Evolutionary conservation across 805 yeast genomes (phyloP).

Genomic region (Myxozyma sirexii): DNA sequence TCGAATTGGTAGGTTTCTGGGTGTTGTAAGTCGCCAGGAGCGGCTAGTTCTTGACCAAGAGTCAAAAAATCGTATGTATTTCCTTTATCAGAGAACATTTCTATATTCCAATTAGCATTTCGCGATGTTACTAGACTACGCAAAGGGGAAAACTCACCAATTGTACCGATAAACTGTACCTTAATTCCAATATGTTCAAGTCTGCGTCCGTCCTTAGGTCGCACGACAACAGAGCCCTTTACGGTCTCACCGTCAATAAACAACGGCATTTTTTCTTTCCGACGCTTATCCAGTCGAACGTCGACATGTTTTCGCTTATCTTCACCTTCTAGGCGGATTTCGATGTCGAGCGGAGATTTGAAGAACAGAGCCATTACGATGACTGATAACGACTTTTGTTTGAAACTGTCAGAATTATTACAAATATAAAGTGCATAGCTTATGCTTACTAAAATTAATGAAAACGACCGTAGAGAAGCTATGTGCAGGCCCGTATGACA

Average conservation of each 20-base stretch:
- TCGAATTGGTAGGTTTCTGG: constrained; percentile 84
- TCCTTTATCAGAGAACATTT: constrained; percentile 37
- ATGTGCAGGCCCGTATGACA: no score
- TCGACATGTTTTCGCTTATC: constrained; percentile 77
- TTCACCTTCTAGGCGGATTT: constrained; percentile 72
- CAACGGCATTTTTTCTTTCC: constrained; percentile 75
- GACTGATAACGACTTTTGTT: no score
- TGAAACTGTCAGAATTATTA: no score
- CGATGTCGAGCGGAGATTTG: constrained; percentile 85
- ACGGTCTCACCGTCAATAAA: constrained; percentile 91
- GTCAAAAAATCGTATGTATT: constrained; percentile 78
- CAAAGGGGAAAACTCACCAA: constrained; percentile 56
- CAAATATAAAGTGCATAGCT: no score
- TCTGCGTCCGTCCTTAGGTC: constrained; percentile 83
- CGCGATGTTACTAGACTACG: constrained; percentile 22
- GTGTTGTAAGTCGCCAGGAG: constrained; percentile 83
- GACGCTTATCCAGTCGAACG: constrained; percentile 47
- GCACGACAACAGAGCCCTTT: constrained; percentile 77
- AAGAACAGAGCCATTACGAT: constrained; percentile 43
- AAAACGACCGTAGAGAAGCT: no score
- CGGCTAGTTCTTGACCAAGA: constrained; percentile 85
- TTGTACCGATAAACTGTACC: constrained; percentile 84
- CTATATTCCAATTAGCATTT: not conserved
- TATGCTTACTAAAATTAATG: no score
- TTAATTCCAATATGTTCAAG: constrained; percentile 89